Base-by-base conservation (phyloP, 176 grass and related monocot species). In the Paspalum notatum region DNA sequence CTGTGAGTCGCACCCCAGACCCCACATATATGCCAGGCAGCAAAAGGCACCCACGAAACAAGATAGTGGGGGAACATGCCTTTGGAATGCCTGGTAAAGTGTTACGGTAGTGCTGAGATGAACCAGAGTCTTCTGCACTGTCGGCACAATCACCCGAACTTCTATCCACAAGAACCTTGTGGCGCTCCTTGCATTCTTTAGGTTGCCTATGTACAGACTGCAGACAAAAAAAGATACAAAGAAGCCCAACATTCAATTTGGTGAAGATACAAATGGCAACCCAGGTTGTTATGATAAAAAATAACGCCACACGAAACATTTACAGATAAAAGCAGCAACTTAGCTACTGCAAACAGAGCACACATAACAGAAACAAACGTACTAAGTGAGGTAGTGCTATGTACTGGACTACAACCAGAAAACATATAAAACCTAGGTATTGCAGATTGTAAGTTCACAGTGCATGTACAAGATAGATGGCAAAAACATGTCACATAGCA, bases 61-160 rank as follows among this genome's bases (percentile, higher is more conserved):
- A 24, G 14, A 11, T 53, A 56, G 18, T 24, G 26, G 68, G 58
- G 45, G 26, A 81, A 50, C 87, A 64, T 90, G 54, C 87, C 88
- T 91, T 85, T 80, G 88, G 88, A 79, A 90, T 90, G 82, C 81
- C 85, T 3, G 81, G 79, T 63, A 91, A 63, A 43, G 90, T 74
- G 44, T 69, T 90, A 72, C 85, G 90, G 78, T 94, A 94, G 66
- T 89, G 90, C 81, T 95, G 95, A 81, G 95, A 98, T 82, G 95
- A 95, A 62, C 95, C 92, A 3, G 95, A 98, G 90, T 98, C 95
- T 79, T 98, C 95, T 78, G 92, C 92, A 86, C 90, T 93, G 57
- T 98, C 95, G 71, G 90, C 95, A 37, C 95, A 90, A 87, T 98
- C 92, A 81, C 80, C 83, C 80, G 90, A 76, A 68, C 88, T 98